Evolutionary conservation across 495 filamentous ascomycete species (phyloP), one percentile per base, ranked within the genome.

Genomic region (Penicillium odoratum): DNA sequence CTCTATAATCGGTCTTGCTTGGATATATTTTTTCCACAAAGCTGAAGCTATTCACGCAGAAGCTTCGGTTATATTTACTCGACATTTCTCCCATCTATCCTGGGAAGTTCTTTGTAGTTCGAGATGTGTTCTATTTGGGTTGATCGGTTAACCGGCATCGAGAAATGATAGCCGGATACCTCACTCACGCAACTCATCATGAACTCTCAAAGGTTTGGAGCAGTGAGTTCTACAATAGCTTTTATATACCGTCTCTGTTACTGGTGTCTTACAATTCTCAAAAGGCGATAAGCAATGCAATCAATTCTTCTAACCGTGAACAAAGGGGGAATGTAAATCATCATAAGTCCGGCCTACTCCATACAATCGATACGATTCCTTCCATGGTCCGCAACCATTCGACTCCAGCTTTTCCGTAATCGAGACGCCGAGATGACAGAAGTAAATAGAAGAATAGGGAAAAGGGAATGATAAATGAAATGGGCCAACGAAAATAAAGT

Each of bases 281-380:
- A 16, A 5, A 40, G 38, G 1, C 16, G 2, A 40, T 16, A 40
- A 63, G 51, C 50, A 57, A 65, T 57, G 53, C 31, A 59, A 51
- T 61, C 58, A 58, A 62, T 67, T 67, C 56, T 56, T 67, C 62
- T 65, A 62, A 51, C 56, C 53, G 45, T 53, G 11, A 47, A 55
- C 44, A 53, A 54, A 53, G 38, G 51, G 55, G 56, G 57, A 51
- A 59, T 60, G 59, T 62, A 58, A 54, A 65, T 56, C 61, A 62
- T 69, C 55, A 59, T 57, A 59, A 60, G 49, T 56, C 57, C 40
- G 21, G 52, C 64, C 58, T 66, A 66, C 66, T 62, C 66, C 66
- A 67, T 69, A 59, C 64, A 67, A 62, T 55, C 50, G 57, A 58
- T 53, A 48, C 57, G 33, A 48, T 50, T 55, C 48, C 16, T 54